A percentile compares a stretch with the other conserved stretches of the same genome.
These are phyloP conservation scores for Melanomma pulvis-pyrius DNA, from an alignment of 495 filamentous ascomycete species.

Conservation along the genomic window DNA sequence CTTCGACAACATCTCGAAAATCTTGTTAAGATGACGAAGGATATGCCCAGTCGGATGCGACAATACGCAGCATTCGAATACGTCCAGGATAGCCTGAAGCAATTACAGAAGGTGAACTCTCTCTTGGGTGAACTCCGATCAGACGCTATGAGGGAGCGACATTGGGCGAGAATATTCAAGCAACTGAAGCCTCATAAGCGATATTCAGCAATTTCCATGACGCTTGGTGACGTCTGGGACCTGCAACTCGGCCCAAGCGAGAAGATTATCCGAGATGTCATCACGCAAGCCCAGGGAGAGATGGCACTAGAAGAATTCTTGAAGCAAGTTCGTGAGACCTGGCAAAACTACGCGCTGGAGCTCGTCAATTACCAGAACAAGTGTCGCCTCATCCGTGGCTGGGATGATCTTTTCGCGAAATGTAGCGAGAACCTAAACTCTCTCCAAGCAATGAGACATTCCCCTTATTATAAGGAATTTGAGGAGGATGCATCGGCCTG, in stretches of 20 bases:
- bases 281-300: constrained; percentile 93
- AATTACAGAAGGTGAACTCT: constrained; percentile 84
- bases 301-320: constrained; percentile 99
- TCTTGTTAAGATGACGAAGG: constrained; percentile 96
- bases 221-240: constrained; percentile 97
- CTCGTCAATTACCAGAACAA: constrained; percentile 97
- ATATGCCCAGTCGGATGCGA: constrained; percentile 98
- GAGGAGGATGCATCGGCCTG: constrained; percentile 94
- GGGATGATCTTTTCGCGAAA: constrained; percentile 97
- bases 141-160: constrained; percentile 90
- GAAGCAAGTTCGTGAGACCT: constrained; percentile 93
- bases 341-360: constrained; percentile 92
- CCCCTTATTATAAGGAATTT: constrained; percentile 98
- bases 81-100: constrained; percentile 86
- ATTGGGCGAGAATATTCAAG: constrained; percentile 98
- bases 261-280: constrained; percentile 82
- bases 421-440: constrained; percentile 98
- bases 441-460: constrained; percentile 97
- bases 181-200: constrained; percentile 84
- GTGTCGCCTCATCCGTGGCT: constrained; percentile 93
- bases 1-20: constrained; percentile 84
- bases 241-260: constrained; percentile 86
- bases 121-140: constrained; percentile 91
- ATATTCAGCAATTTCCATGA: constrained; percentile 90
- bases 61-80: constrained; percentile 99